Conservation (phyloP, 148 eudicot genomes). For the Silene conica region DNA sequence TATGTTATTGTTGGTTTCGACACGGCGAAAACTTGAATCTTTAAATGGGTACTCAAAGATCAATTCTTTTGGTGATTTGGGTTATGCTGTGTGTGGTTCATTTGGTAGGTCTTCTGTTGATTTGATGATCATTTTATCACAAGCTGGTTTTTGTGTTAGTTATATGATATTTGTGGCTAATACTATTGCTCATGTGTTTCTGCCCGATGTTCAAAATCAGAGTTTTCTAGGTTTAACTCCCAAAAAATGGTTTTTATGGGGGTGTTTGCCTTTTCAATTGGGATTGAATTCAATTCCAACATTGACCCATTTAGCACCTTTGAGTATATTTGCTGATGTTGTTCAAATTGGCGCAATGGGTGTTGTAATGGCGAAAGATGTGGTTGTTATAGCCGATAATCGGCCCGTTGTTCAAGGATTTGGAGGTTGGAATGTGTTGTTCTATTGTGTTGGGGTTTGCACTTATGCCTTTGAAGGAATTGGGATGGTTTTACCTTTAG, state of each 20-base stretch:
- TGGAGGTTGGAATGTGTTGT: conserved; percentile 45
- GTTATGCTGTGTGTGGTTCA: conserved; percentile 62
- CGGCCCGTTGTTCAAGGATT: conserved; percentile 40
- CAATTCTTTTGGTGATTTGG: conserved; percentile 71
- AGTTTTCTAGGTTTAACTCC: conserved; percentile 39
- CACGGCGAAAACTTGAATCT: conserved; percentile 48
- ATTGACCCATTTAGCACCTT: conserved; percentile 70
- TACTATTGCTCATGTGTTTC: conserved; percentile 50
- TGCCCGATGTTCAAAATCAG: conserved; percentile 11
- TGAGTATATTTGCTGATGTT: conserved; percentile 78
- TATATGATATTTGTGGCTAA: conserved; percentile 62
- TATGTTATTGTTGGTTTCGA: conserved; percentile 53
- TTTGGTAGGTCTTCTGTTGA: conserved; percentile 60
- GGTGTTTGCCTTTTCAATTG: conserved; percentile 67
- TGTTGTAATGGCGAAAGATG: conserved; percentile 59
- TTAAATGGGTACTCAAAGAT: conserved; percentile 38
- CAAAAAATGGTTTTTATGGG: conserved; percentile 55
- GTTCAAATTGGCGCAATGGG: conserved; percentile 74
- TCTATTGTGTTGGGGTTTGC: conserved; percentile 69
- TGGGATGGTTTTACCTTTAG: conserved; percentile 75
- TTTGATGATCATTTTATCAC: conserved; percentile 63
- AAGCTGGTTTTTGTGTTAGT: conserved; percentile 72
- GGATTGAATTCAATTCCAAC: conserved; percentile 72
- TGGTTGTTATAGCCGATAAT: conserved; percentile 21
- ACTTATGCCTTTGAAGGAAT: conserved; percentile 75